phyloP scores from a whole-genome alignment of 805 yeast genomes.

The Barnettozyma siamensis region DNA sequence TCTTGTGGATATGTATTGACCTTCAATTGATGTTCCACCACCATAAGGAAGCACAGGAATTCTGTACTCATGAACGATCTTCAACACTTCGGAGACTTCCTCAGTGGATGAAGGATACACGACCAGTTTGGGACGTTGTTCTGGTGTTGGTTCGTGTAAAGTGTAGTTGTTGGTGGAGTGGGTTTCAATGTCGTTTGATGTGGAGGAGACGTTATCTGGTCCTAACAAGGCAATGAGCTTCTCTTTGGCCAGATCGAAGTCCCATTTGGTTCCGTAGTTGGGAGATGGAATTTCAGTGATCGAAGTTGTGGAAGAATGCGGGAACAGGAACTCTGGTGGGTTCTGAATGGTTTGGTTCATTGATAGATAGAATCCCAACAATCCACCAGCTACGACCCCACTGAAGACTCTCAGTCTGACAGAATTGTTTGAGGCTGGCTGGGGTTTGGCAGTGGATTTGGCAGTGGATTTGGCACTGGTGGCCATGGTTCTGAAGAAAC shows the following conservation, averaged over 20 bases:
- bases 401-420: slow-evolving; percentile 9
- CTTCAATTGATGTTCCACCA: slow-evolving; percentile 64
- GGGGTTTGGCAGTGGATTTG: not conserved
- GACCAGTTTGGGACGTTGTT: slow-evolving; percentile 43
- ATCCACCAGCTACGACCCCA: slow-evolving; percentile 18
- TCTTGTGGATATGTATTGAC: slow-evolving; percentile 56
- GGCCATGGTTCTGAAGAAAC: not conserved
- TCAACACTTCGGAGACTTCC: slow-evolving; percentile 48
- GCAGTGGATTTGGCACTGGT: not conserved
- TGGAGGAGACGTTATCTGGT: slow-evolving; percentile 20
- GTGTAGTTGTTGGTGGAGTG: slow-evolving; percentile 44
- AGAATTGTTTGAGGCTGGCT: not conserved
- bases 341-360: slow-evolving; percentile 18
- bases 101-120: slow-evolving; percentile 50
- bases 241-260: slow-evolving; percentile 22
- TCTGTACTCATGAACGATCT: slow-evolving; percentile 42
- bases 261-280: slow-evolving; percentile 23
- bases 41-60: slow-evolving; percentile 59
- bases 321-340: slow-evolving; percentile 27
- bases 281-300: slow-evolving; percentile 22
- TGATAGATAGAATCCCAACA: slow-evolving; percentile 22
- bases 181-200: slow-evolving; percentile 29
- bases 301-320: slow-evolving; percentile 22
- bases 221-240: slow-evolving; percentile 24
- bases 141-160: slow-evolving; percentile 44